Conservation (phyloP, 805 yeast species). For the Wickerhamiella allomyrinae region DNA sequence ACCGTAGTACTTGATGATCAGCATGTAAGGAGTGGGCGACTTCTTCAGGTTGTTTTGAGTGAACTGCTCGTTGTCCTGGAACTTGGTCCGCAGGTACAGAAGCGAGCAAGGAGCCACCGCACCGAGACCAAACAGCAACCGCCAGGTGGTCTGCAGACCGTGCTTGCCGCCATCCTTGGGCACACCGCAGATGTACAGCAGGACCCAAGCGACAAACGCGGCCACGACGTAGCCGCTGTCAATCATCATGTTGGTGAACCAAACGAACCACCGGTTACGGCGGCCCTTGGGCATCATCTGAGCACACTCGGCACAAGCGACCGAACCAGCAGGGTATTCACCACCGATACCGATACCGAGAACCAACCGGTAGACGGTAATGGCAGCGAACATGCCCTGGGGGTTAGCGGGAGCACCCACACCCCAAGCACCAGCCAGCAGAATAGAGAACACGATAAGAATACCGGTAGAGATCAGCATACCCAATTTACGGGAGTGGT, state of each 20-base stretch:
- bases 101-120: slow-evolving; percentile 74
- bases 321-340: slow-evolving; percentile 88
- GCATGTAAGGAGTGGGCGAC: slow-evolving; percentile 44
- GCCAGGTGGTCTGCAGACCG: slow-evolving; percentile 76
- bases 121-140: slow-evolving; percentile 80
- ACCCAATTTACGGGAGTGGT: slow-evolving; percentile 64
- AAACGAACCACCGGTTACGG: slow-evolving; percentile 76
- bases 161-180: slow-evolving; percentile 23
- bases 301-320: slow-evolving; percentile 86
- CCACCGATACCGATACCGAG: slow-evolving; percentile 89
- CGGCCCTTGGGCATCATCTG: slow-evolving; percentile 62
- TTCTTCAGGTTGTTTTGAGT: slow-evolving; percentile 53
- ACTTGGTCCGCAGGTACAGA: slow-evolving; percentile 62
- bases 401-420: slow-evolving; percentile 38
- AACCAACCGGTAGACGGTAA: slow-evolving; percentile 74
- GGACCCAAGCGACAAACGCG: slow-evolving; percentile 73
- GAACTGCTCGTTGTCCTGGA: slow-evolving; percentile 61
- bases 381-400: slow-evolving; percentile 66
- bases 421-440: slow-evolving; percentile 85
- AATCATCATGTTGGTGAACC: slow-evolving; percentile 82
- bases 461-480: slow-evolving; percentile 68
- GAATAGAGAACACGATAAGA: slow-evolving; percentile 61
- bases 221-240: slow-evolving; percentile 75
- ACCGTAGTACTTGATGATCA: slow-evolving; percentile 70
- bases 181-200: slow-evolving; percentile 64